Evolutionary conservation across 441 rosid genomes (phyloP).

Genomic region (Bruguiera hainesii): DNA sequence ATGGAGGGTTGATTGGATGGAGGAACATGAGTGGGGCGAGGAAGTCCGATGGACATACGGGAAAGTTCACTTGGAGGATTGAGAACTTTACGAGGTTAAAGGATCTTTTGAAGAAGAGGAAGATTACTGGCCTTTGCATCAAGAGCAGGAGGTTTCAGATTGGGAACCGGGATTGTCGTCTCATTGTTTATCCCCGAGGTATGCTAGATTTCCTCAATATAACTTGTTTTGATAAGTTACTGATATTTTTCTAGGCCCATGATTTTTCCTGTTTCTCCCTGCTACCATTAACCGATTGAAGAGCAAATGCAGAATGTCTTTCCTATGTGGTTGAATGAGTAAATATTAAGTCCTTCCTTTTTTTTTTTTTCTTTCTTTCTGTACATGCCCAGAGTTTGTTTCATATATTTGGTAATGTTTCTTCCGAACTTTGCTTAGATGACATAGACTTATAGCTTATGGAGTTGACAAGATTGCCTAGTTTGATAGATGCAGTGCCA

Average conservation of each 20-base stretch:
- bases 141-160: slow-evolving; percentile 98
- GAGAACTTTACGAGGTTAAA: slow-evolving; percentile 93
- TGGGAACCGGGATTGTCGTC: slow-evolving; percentile 97
- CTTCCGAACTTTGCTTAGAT: slow-evolving; percentile 11
- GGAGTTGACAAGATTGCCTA: slow-evolving; percentile 18
- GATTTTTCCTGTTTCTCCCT: slow-evolving; percentile 8
- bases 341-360: slow-evolving; percentile 10
- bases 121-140: slow-evolving; percentile 97
- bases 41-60: slow-evolving; percentile 92
- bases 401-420: slow-evolving; percentile 6
- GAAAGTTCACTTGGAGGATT: slow-evolving; percentile 89
- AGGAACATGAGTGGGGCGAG: slow-evolving; percentile 67
- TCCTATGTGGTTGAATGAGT: slow-evolving; percentile 5
- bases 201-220: slow-evolving; percentile 23
- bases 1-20: slow-evolving; percentile 57
- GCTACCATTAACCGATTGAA: neutral
- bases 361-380: neutral
- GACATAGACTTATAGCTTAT: slow-evolving; percentile 3
- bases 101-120: slow-evolving; percentile 95
- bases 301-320: neutral
- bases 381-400: neutral
- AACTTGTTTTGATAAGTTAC: neutral
- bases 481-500: slow-evolving; percentile 8
- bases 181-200: slow-evolving; percentile 99
- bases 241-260: neutral